Percentiles rank a stretch among this genome's conserved stretches.
These are phyloP conservation scores for Lagenidium giganteum DNA, from an alignment of 352 stramenopile genomes.

Conservation along the genomic window DNA sequence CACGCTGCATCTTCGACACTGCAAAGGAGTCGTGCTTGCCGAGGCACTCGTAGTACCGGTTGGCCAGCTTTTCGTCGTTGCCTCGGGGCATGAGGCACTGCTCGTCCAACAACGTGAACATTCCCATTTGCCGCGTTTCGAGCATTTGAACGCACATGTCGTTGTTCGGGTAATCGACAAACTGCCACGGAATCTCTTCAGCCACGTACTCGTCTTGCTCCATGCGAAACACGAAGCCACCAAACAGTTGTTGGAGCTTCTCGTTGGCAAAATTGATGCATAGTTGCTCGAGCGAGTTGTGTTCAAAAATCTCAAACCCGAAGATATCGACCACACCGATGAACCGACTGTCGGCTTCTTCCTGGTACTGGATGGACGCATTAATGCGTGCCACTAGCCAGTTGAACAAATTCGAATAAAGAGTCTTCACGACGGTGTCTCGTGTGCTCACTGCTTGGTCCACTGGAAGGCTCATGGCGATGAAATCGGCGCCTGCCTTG, in stretches of 20 bases:
- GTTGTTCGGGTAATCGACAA: constrained; percentile 87
- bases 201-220: constrained; percentile 81
- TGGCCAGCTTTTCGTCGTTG: constrained; percentile 79
- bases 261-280: constrained; percentile 90
- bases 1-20: constrained; percentile 69
- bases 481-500: constrained; percentile 68
- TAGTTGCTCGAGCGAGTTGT: constrained; percentile 90
- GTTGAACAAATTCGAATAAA: constrained; percentile 89
- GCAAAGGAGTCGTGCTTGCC: constrained; percentile 61
- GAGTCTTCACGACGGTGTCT: constrained; percentile 82
- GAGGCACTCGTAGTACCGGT: constrained; percentile 76
- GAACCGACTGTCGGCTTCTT: constrained; percentile 64
- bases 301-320: constrained; percentile 87
- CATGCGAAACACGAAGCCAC: constrained; percentile 77
- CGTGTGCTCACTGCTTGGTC: constrained; percentile 69
- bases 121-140: constrained; percentile 64
- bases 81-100: constrained; percentile 80
- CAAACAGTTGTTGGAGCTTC: constrained; percentile 85
- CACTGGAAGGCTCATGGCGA: constrained; percentile 60
- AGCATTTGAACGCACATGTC: constrained; percentile 73
- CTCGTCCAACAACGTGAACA: constrained; percentile 83
- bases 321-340: constrained; percentile 91
- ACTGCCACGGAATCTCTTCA: constrained; percentile 86
- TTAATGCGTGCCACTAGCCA: constrained; percentile 95
- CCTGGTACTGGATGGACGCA: constrained; percentile 81